Evolutionary conservation across 2,329 filamentous ascomycete species (phyloP), one percentile per base, ranked within the genome.

Genomic region (Capronia coronata): DNA sequence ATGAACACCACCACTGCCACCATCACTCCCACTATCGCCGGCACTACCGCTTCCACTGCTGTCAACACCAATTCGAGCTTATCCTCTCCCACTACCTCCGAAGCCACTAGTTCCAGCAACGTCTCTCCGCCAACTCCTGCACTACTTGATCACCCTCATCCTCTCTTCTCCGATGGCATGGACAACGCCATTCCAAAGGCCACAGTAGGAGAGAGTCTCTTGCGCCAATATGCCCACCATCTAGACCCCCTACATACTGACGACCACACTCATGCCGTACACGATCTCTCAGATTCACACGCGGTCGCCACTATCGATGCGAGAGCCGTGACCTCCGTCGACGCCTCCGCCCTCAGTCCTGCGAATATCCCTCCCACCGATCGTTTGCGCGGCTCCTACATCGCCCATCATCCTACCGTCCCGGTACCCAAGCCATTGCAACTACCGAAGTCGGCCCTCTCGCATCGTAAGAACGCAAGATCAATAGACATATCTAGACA

Each of bases 401-500:
- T 59, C 44, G 55, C 64, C 8, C 53, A 56, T 19, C 54, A 56
- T 40, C 54, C 63, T 18, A 59, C 62, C 10, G 49, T 62, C 5
- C 60, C 65, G n/a, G 58, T 64, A 9, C 62, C 67, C 37, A 64
- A 63, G 18, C 61, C 63, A 22, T 61, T 71, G 25, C 68, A 55
- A 54, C 56, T 67, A 35, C 64, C 65, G 32, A 64, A 64, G 52
- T 59, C 65, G 50, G 59, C 65, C 49, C 55, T 63, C 49, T 61
- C 64, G 55, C 75, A 75, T 56, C 72, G 68, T 44, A 76, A 74
- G 64, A 74, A 70, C 65, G 67, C 71, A 13, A 71, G 74, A 25
- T 84, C 82, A 9, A 75, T 79, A 64, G 84, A 87, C 61, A 74
- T 90, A 58, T 86, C 87, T 10, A 81, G 82, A 56, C 87, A 91